These are phyloP conservation scores for Colletotrichum magnum DNA, from an alignment of 2,329 filamentous ascomycete genomes.

Conservation along the genomic window DNA sequence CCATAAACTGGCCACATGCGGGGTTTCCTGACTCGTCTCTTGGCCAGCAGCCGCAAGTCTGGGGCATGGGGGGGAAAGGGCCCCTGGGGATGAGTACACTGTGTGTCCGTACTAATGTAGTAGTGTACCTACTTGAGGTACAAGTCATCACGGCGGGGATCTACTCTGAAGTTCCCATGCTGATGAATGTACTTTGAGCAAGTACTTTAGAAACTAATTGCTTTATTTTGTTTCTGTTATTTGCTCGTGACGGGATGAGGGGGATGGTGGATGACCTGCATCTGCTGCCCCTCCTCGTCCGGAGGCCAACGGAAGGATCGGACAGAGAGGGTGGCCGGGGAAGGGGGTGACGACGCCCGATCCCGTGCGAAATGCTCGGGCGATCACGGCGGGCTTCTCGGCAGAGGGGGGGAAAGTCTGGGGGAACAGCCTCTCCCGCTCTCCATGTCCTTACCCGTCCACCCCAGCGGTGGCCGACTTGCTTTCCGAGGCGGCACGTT, in stretches of 20 bases:
- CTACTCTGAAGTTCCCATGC: background rate
- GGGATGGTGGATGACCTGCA: background rate
- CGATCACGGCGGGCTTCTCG: slow-evolving; percentile 29
- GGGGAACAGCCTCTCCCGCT: background rate
- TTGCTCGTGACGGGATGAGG: background rate
- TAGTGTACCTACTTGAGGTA: background rate
- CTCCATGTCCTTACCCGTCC: background rate
- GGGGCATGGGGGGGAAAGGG: slow-evolving; percentile 27
- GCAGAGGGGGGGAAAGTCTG: slow-evolving; percentile 12
- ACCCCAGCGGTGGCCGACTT: background rate
- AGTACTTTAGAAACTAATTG: background rate
- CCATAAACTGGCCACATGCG: slow-evolving; percentile 40
- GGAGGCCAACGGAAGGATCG: too few species aligned
- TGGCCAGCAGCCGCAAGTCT: slow-evolving; percentile 31
- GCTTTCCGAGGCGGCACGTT: slow-evolving; percentile 23
- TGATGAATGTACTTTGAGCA: background rate
- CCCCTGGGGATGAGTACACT: background rate
- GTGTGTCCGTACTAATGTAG: background rate
- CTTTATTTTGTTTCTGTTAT: too few species aligned
- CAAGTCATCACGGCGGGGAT: background rate
- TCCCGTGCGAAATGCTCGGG: slow-evolving; percentile 19
- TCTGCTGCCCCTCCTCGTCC: background rate
- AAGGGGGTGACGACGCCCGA: slow-evolving; percentile 17
- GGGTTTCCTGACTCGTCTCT: slow-evolving; percentile 39
- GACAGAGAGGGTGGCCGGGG: background rate